Base-by-base conservation (phyloP, 2,329 filamentous ascomycete species). In the Cercospora sp. region DNA sequence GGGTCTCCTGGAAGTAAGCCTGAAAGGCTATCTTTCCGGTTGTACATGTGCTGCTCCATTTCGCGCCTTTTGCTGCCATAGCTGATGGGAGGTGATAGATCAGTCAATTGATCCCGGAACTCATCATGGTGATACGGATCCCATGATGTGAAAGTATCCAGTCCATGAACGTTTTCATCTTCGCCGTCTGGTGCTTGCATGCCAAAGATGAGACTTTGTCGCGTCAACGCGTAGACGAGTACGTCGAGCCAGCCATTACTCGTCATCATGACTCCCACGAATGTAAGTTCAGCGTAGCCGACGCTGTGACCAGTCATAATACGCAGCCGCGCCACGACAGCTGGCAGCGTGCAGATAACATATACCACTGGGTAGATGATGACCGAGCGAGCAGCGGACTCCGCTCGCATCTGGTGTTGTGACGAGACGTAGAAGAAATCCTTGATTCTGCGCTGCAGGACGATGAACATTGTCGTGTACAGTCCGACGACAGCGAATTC, bases 341-440 rank as follows among this genome's bases (percentile, higher is more conserved):
- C 81, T 0, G 89, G 89, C 0, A 88, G 81, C 0, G 89, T 91
- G 75, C 89, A 90, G 18, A 89, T 72, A 1, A 90, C 83, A 75
- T 91, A 91, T 68, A 91, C 88, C 70, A 90, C 73, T 0, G 89
- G 89, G 67, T 91, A 91, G 8, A 89, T 81, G 45, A 91, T 79
- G 83, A 86, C 65, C 20, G 63, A 71, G 20, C 66, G 57, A 5
- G 69, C 67, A 1, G 71, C 71, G 10, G 82, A 85, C 84, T 86
- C 71, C 89, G 88, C 12, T 86, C 81, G 26, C 72, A 77, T 28
- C 67, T 72, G 60, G 12, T 48, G 48, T 42, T 67, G 66, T n/a
- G 63, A 65, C 13, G 60, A 65, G 20, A 63, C 67, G 20, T 66
- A 70, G 30, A 73, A 69, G n/a, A 74, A 66, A 1, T 30, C 39